Evolutionary conservation across 2,329 filamentous ascomycete species (phyloP), one percentile per base, ranked within the genome.

Genomic region (Alternaria ethzedia): DNA sequence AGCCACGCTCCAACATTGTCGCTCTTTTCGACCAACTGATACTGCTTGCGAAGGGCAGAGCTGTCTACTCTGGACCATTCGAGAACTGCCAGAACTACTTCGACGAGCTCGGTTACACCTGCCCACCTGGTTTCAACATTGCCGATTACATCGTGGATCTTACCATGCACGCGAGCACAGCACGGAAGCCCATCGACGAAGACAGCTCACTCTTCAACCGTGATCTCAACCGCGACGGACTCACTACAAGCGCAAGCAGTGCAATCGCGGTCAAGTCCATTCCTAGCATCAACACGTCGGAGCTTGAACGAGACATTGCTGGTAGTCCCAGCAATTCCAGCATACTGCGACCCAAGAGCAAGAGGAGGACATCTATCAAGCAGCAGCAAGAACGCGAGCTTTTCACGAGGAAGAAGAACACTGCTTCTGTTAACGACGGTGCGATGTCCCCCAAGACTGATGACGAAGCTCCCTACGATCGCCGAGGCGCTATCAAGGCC

Each of bases 71-170:
- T 4, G 96, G 96, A 0, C 92, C 93, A 1, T 97, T 98, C 78
- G 84, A 88, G 2, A 90, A 90, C 68, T 99, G 96, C 77, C 96
- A 99, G 78, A 84, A 88, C 20, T 99, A 97, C 78, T 99, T 99
- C 73, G 93, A 97, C 75, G 87, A 89, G 50, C 90, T 97, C 65
- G 96, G 96, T 46, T 99, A 97, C 79, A 85, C 91, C 52, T 99
- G 96, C 75, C 96, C 96, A 11, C 91, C 94, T 23, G 96, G 96
- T 3, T 99, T 98, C 86, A 99, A 99, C 75, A 98, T 99, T 80
- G 96, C 96, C 5, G 96, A 99, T 79, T 99, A 97, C 76, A 87
- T 99, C 6, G 94, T 99, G 28, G 96, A 99, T 78, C 86, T 99
- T 44, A 98, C 96, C 0, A 98, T 99, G 95, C 96, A 99, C 78